Base-by-base conservation (phyloP, 2,329 filamentous ascomycete genomes). In the Fusarium virguliforme region DNA sequence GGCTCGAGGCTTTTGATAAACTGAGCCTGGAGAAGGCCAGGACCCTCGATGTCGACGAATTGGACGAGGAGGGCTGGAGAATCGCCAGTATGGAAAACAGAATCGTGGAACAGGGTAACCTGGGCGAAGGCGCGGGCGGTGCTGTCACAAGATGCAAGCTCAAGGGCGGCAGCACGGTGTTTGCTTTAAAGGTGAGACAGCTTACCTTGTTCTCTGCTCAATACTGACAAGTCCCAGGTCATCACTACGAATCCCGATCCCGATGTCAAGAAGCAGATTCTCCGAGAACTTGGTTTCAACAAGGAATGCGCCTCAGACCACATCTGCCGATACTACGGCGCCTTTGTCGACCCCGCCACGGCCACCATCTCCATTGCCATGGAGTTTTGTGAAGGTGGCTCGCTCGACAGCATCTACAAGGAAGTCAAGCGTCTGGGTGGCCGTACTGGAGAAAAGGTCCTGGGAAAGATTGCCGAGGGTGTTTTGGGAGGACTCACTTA, bases 161-260 rank as follows among this genome's bases (percentile, higher is more conserved):
- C 71, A 95, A 94, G 80, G 94, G 92, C 40, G 95, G 94, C 67
- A 97, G 97, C 84, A 98, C 94, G 0, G 89, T 98, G 8, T 99
- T 99, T 85, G 96, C 96, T 8, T 84, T 99, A 59, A 99, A 99
- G 91, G 95, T 97, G 82, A 73, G 4, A n/a, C 74, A 63, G 18
- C 18, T 18, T 37, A 18, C 10, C 30, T n/a, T 24, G 46, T 65
- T 69, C n/a, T 6, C 4, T n/a, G 10, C 12, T 35, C 22, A 10
- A n/a, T 37, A 55, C 71, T 75, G 67, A 73, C 62, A 34, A n/a
- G 8, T 18, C 26, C 3, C 69, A 97, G 95, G 92, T 99, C 78
- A 99, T 99, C 79, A 99, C 96, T 3, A 98, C 96, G 35, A 97
- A 98, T 79, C 96, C 96, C 3, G 96, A 99, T 75, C 95, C 96